phyloP scores from a whole-genome alignment of 768 basidiomycete genomes.

The Boletellus ananas region DNA sequence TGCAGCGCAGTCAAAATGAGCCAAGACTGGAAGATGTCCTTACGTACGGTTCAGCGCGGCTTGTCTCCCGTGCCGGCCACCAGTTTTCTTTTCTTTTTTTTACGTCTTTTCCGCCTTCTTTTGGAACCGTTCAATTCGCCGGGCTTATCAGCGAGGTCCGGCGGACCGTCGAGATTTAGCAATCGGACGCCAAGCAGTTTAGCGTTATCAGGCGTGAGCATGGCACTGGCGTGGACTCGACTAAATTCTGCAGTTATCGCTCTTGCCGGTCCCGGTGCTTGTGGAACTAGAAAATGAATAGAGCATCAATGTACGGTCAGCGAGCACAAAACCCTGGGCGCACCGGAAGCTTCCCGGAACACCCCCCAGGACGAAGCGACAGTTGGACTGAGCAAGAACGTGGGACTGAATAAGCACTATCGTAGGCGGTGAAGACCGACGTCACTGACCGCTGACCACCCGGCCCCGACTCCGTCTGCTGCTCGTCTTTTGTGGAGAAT shows the following conservation, averaged over 20 bases:
- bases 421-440: conserved; percentile 2
- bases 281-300: conserved; percentile 5
- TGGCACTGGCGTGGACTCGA: conserved; percentile 4
- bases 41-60: conserved; percentile 17
- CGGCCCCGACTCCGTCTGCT: background rate
- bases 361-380: background rate
- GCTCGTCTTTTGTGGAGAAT: conserved; percentile 4
- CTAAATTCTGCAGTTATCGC: background rate
- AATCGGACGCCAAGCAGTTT: conserved; percentile 35
- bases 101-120: conserved; percentile 53
- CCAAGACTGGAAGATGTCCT: background rate
- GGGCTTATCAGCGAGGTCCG: conserved; percentile 19
- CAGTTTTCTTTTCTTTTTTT: conserved; percentile 47
- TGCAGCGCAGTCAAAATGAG: conserved; percentile 1
- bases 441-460: background rate
- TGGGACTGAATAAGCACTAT: conserved; percentile 5
- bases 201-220: conserved; percentile 9
- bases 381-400: background rate
- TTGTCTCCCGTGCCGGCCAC: conserved; percentile 19
- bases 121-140: conserved; percentile 35
- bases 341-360: conserved; percentile 15
- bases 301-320: conserved; percentile 10
- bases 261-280: conserved; percentile 17
- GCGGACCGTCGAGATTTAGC: conserved; percentile 55
- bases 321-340: conserved; percentile 7